Conservation (phyloP, 257 asterid species). For the Solanum appendiculatum region DNA sequence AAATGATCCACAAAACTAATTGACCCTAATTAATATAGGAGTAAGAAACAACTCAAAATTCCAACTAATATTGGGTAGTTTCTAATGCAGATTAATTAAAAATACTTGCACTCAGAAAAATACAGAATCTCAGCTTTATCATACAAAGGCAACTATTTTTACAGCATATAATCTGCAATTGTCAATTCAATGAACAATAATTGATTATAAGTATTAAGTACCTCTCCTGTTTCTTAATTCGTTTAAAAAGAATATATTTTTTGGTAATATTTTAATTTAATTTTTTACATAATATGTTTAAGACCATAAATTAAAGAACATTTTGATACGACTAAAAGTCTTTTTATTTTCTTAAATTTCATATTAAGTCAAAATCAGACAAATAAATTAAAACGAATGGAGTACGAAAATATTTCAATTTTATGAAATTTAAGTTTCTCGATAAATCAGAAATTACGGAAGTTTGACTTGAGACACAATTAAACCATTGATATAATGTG, state of each 20-base stretch:
- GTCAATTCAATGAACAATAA: not conserved
- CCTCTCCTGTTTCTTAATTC: not conserved
- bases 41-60: no score
- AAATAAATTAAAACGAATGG: not conserved
- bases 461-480: not conserved
- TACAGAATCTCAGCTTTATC: not conserved
- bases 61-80: no score
- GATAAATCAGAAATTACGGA: not conserved
- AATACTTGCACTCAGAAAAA: not conserved
- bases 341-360: not conserved
- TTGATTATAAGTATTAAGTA: not conserved
- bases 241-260: no score
- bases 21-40: no score
- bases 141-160: not conserved
- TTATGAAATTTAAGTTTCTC: not conserved
- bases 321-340: not conserved
- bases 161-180: not conserved
- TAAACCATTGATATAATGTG: not conserved
- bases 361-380: not conserved
- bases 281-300: not conserved
- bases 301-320: not conserved
- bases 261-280: not conserved
- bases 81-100: not conserved
- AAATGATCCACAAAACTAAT: no score
- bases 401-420: not conserved